Base-by-base conservation (phyloP, 75 land plant species). In the Azolla pinnata region DNA sequence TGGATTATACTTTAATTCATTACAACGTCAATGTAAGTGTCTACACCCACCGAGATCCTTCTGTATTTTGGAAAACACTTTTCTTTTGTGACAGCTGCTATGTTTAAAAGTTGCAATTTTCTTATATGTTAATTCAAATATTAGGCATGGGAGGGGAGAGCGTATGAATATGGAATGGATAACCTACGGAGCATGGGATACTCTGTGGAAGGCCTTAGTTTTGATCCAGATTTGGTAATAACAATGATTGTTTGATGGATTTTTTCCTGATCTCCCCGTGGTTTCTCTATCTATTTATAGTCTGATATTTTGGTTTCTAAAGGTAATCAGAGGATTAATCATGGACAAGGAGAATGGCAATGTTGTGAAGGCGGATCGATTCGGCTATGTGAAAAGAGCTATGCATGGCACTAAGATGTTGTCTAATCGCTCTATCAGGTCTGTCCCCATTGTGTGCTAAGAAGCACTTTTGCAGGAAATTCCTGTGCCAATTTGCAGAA, bases 141-240 rank as follows among this genome's bases (percentile, higher is more conserved):
- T 42, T 63, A 92, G 97, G 97, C 97, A 25, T 92, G 97, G 97
- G 97, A 92, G 75, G 96, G 96, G 19, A 72, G 97, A 42, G 97
- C 97, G 40, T 92, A 92, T 66, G 87, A 88, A 18, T 92, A 92
- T 65, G 84, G 97, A 58, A 84, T 88, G 89, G 96, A 69, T 14
- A 89, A 86, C 46, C 66, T 89, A 52, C 71, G 65, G 55, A 78
- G 78, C 62, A 85, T 88, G 84, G 97, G 96, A 31, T 92, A 80
- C 61, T 89, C 90, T 24, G 96, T 88, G 44, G 87, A 88, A 59
- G 95, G 88, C 31, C 97, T 88, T 44, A 69, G 79, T 46, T 92
- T 92, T 79, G 97, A 92, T 54, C 86, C 96, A 33, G 77, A 92
- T 28, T 59, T 92, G 84, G 97, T 92, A 78, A 7, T 18, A 20